Evolutionary conservation across 371 early-diverging fungal genomes (phyloP).

Genomic region (Cladochytrium tenue): DNA sequence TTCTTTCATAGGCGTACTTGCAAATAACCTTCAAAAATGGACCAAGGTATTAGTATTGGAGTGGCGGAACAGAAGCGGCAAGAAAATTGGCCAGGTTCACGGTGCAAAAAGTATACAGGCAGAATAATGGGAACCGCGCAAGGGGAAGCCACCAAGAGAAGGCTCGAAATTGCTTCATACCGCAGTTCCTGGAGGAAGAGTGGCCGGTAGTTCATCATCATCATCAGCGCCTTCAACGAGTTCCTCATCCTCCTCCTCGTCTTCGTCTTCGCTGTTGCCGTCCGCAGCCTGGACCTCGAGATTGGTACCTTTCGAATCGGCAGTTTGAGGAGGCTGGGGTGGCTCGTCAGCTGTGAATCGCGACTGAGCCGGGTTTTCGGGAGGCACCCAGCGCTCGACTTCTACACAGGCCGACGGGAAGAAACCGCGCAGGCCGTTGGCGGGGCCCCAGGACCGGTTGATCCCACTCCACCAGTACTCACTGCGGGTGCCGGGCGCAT

Average conservation of each 20-base stretch:
- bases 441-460: constrained; percentile 44
- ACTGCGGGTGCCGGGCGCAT: constrained; percentile 29
- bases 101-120: too few relatives aligned
- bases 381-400: constrained; percentile 32
- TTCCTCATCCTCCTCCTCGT: constrained; percentile 9
- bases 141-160: too few relatives aligned
- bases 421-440: constrained; percentile 48
- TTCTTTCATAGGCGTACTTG: constrained; percentile 29
- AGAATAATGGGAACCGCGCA: too few relatives aligned
- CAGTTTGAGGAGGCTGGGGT: background rate
- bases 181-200: constrained; percentile 45
- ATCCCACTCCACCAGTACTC: constrained; percentile 52
- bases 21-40: constrained; percentile 17
- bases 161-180: constrained; percentile 24
- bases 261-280: constrained; percentile 14
- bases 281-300: background rate
- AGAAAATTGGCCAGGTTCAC: too few relatives aligned
- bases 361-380: background rate
- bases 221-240: constrained; percentile 13
- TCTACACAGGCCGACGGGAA: constrained; percentile 43
- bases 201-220: constrained; percentile 21
- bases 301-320: background rate
- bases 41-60: background rate
- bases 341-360: constrained; percentile 5
- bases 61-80: too few relatives aligned